Evolutionary conservation across 768 basidiomycete species (phyloP), one percentile per base, ranked within the genome.

Genomic region (Harrya chromipes): DNA sequence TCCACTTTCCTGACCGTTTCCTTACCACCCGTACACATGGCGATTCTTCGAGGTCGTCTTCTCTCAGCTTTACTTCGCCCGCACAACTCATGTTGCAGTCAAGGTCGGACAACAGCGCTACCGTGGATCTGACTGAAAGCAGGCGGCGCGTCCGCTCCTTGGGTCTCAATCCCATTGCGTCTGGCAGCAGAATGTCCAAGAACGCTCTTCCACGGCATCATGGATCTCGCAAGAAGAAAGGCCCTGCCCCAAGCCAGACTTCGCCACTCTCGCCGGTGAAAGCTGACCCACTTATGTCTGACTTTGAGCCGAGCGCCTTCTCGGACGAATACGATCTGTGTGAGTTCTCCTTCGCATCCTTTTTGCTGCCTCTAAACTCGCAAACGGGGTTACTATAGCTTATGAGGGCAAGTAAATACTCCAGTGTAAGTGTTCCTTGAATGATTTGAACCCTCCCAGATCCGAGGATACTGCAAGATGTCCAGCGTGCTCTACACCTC

Each of bases 241-340:
- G 41, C 23, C 47, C 40, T 6, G 33, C 43, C 33, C 63, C 57
- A 14, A 53, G 42, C 40, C 65, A 54, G 39, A 20, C 46, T 9
- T 20, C 46, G 17, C 31, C 50, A 27, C 40, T 57, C 53, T 59
- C 60, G 16, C 50, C 56, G 10, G 49, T 55, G 20, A 71, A 55
- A 58, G 58, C 54, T 49, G 71, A 61, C 56, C 57, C 47, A 19
- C 56, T 56, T 37, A 45, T 62, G 38, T 54, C 59, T 54, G 71
- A 73, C 49, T 71, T 72, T 43, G 71, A 68, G 50, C 69, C 72
- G 14, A 64, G 64, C 20, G 66, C 70, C 27, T 85, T 88, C 66
- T 85, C 85, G 1, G 81, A 90, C 53, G 87, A 90, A 67, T 89
- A 87, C 61, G 84, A 89, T 62, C 72, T 89, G 52, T 79, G 87